Percentiles rank a stretch among this genome's conserved stretches.
These are phyloP conservation scores for Ogataea nitratoaversa DNA, from an alignment of 805 yeast species.

Conservation along the genomic window DNA sequence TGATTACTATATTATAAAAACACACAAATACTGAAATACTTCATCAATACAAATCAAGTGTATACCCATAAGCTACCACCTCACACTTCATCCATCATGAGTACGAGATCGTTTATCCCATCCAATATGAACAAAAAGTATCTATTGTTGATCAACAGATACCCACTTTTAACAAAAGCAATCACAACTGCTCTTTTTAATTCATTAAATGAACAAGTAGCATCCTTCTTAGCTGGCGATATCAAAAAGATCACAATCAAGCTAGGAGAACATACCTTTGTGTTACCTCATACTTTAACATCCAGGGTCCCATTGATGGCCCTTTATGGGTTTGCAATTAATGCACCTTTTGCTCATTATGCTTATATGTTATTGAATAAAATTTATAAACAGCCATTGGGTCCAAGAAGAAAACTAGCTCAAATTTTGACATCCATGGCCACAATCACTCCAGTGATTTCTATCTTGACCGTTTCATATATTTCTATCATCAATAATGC, in stretches of 20 bases:
- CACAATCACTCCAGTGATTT: conserved; percentile 52
- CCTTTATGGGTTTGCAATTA: conserved; percentile 48
- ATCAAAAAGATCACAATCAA: conserved; percentile 23
- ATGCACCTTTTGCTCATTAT: conserved; percentile 57
- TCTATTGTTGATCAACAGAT: conserved; percentile 34
- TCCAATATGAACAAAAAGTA: conserved; percentile 24
- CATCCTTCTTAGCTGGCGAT: conserved; percentile 48
- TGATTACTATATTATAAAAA: too few species aligned
- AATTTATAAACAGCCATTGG: conserved; percentile 40
- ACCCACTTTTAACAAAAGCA: conserved; percentile 58
- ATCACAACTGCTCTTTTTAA: conserved; percentile 53
- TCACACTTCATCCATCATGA: background rate
- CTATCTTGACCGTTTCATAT: conserved; percentile 47
- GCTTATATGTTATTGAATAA: conserved; percentile 44
- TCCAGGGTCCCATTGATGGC: conserved; percentile 50
- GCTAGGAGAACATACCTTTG: conserved; percentile 14
- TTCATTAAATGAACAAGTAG: conserved; percentile 54
- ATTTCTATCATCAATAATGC: conserved; percentile 44
- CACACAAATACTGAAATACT: too few species aligned
- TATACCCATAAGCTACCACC: background rate
- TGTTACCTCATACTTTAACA: conserved; percentile 38
- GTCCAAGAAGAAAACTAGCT: conserved; percentile 35
- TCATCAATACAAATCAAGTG: background rate
- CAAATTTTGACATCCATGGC: conserved; percentile 50
- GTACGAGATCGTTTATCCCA: conserved; percentile 1